Evolutionary conservation across 768 basidiomycete species (phyloP).

Genomic region (Daedaleopsis sinensis): DNA sequence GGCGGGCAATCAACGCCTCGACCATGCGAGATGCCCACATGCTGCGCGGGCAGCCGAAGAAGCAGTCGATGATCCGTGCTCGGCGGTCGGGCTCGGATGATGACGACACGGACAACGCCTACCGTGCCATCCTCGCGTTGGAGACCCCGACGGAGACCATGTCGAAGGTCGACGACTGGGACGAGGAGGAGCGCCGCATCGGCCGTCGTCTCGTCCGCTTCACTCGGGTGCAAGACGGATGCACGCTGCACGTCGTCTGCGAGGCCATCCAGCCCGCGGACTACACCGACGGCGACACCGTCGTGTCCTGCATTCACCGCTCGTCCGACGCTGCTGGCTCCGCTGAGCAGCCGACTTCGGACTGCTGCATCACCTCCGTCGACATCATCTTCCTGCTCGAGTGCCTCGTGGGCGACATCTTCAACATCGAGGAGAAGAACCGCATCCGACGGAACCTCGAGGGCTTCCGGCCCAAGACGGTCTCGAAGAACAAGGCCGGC

Average conservation of each 20-base stretch:
- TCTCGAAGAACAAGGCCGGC: constrained; percentile 82
- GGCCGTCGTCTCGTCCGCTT: constrained; percentile 90
- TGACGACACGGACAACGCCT: constrained; percentile 40
- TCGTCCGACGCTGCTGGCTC: constrained; percentile 59
- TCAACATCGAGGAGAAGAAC: constrained; percentile 96
- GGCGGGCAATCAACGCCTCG: constrained; percentile 10
- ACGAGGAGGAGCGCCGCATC: constrained; percentile 61
- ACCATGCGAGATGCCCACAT: constrained; percentile 7
- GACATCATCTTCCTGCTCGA: constrained; percentile 95
- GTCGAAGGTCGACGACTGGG: constrained; percentile 52
- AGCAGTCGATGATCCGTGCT: constrained; percentile 27
- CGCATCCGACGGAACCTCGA: constrained; percentile 93
- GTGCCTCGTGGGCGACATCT: constrained; percentile 70
- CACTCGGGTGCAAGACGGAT: constrained; percentile 74
- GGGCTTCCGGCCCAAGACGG: constrained; percentile 86
- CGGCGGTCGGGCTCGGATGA: constrained; percentile 31
- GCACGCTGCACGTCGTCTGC: constrained; percentile 77
- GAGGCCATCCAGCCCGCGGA: constrained; percentile 74
- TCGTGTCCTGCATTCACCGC: constrained; percentile 94
- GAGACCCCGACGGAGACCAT: constrained; percentile 58
- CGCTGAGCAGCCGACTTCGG: constrained; percentile 1
- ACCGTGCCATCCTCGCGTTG: constrained; percentile 55
- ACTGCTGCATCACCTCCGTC: constrained; percentile 90
- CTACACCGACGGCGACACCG: constrained; percentile 72
- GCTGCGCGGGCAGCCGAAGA: constrained; percentile 20